Evolutionary conservation across 2,329 filamentous ascomycete genomes (phyloP), one percentile per base, ranked within the genome.

Genomic region (Pseudogymnoascus sp.): DNA sequence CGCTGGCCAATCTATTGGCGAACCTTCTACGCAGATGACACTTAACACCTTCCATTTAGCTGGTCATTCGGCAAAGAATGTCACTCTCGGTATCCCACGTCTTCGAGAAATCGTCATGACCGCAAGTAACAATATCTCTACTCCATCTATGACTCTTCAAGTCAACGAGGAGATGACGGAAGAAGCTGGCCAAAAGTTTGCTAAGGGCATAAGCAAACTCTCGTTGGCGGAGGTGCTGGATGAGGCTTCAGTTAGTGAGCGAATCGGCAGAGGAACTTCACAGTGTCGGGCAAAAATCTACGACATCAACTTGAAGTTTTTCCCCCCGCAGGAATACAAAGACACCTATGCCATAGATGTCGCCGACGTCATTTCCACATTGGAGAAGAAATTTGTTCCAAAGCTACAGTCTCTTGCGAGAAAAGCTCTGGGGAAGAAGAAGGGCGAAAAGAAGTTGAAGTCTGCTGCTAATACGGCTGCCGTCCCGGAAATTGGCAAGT

Each of bases 41-140:
- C 80, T 99, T 63, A 99, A 99, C 78, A 99, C 96, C 28, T 99
- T 99, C 85, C 95, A 99, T 84, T 90, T 99, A 84, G 95, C 95
- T 76, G 95, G 95, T 72, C 93, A 97, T 80, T 93, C 95, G 18
- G 89, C 95, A 31, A 97, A 97, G 82, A 99, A 99, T 83, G 96
- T 99, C 73, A 99, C 95, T 0, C 84, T 97, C 18, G 95, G 95
- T 90, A 97, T 99, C 73, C 95, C 95, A 64, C 91, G 95, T 78
- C 83, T 99, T 18, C 85, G 95, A 78, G 95, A 99, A 83, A 97
- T 99, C 70, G 84, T 99, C 68, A 99, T 99, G 95, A 97, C 95
- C 59, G 95, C 95, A 25, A 95, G 90, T 73, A 84, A 87, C 61
- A 84, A 88, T 53, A 97, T 97, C 66, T 90, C 91, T 40, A 99